Conservation (phyloP, 805 yeast species). For the Starmerella gropengiesseri region DNA sequence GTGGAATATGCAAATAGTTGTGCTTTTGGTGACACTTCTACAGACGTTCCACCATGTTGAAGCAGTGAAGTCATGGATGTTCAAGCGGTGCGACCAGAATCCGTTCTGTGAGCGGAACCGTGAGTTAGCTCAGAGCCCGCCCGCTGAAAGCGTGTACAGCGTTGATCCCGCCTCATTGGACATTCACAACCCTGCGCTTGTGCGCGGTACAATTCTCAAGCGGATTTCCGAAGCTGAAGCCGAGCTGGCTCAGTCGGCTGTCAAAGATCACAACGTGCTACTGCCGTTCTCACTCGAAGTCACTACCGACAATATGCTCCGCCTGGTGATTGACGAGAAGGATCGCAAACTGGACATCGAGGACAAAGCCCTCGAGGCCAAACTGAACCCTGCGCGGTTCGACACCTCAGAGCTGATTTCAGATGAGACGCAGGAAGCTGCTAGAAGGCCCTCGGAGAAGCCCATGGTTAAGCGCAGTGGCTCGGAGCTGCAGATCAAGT, state of each 20-base stretch:
- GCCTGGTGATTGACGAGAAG: slow-evolving; percentile 58
- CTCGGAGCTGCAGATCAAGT: background rate
- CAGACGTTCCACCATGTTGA: slow-evolving; percentile 10
- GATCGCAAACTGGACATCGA: slow-evolving; percentile 28
- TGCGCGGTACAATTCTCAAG: slow-evolving; percentile 16
- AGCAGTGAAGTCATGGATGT: slow-evolving; percentile 32
- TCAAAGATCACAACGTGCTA: slow-evolving; percentile 28
- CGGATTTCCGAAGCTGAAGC: slow-evolving; percentile 6
- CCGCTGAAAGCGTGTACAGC: slow-evolving; percentile 33
- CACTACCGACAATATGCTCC: slow-evolving; percentile 49
- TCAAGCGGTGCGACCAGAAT: slow-evolving; percentile 66
- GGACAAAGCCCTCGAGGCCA: slow-evolving; percentile 3
- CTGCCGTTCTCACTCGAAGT: slow-evolving; percentile 51
- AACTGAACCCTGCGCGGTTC: slow-evolving; percentile 18
- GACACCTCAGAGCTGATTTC: slow-evolving; percentile 18
- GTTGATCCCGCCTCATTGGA: slow-evolving; percentile 21
- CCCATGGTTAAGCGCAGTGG: background rate
- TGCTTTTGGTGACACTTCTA: background rate
- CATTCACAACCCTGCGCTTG: slow-evolving; percentile 2
- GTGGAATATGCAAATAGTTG: background rate
- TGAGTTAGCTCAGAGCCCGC: slow-evolving; percentile 36
- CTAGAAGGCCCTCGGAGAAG: background rate
- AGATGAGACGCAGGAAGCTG: slow-evolving; percentile 5
- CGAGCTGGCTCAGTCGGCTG: slow-evolving; percentile 8
- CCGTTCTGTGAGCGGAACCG: slow-evolving; percentile 80